Conservation (phyloP, 352 stramenopile species). For the Globisporangium emineosum region DNA sequence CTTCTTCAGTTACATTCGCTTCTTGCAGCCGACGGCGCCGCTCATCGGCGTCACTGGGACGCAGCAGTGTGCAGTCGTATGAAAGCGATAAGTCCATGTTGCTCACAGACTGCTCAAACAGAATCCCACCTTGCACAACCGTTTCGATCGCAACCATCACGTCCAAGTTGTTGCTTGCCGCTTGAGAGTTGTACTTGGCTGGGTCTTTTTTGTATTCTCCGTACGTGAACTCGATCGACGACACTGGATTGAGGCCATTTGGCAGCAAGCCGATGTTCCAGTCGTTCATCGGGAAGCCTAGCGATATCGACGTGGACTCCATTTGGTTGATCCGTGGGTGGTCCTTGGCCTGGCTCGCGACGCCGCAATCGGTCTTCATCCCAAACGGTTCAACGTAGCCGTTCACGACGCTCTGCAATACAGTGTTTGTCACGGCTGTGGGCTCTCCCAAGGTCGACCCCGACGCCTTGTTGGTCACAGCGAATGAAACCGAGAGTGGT, state of each 20-base stretch:
- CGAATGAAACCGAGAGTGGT: neutral
- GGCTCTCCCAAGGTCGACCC: neutral
- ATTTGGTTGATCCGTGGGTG: constrained; percentile 15
- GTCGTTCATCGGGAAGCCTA: constrained; percentile 22
- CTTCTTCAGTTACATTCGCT: neutral
- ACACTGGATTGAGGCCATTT: neutral
- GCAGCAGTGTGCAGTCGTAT: constrained; percentile 9
- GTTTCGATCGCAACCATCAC: constrained; percentile 17
- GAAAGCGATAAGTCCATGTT: constrained; percentile 13
- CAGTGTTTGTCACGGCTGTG: constrained; percentile 11
- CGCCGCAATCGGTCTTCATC: constrained; percentile 11
- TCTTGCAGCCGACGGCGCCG: neutral
- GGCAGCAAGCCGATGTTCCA: constrained; percentile 19
- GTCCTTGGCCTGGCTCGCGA: neutral
- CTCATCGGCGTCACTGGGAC: neutral
- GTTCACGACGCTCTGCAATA: constrained; percentile 21
- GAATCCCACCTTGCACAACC: constrained; percentile 12
- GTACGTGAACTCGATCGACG: constrained; percentile 18
- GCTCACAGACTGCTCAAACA: constrained; percentile 18
- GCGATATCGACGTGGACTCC: constrained; percentile 15
- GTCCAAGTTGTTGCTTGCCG: constrained; percentile 4
- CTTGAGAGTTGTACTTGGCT: constrained; percentile 8
- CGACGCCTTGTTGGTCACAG: neutral
- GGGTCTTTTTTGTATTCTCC: constrained; percentile 13
- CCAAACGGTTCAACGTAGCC: constrained; percentile 19